Percentiles rank a stretch among this genome's conserved stretches.
Conservation (phyloP, 1,139 yeast genomes). For the Yamadazyma friedrichii region DNA sequence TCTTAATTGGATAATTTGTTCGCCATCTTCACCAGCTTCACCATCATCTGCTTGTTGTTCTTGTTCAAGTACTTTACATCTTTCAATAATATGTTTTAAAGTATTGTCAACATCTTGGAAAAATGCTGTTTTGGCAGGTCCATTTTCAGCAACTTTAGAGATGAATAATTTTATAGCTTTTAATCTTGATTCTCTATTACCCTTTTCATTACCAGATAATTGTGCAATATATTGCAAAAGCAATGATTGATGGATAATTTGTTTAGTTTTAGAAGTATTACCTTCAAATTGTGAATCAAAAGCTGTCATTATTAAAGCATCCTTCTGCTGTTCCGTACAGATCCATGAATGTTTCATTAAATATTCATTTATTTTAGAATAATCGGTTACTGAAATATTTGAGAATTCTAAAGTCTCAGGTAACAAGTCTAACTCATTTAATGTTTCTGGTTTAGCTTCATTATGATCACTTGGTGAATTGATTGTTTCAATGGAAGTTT, state of each 20-base stretch:
- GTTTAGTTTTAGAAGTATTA: slow-evolving; percentile 51
- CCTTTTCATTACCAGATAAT: slow-evolving; percentile 46
- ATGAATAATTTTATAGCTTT: slow-evolving; percentile 70
- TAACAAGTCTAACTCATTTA: slow-evolving; percentile 35
- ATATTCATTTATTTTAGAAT: slow-evolving; percentile 49
- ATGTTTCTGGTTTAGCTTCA: slow-evolving; percentile 19
- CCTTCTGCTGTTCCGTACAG: slow-evolving; percentile 82
- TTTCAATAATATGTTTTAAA: slow-evolving; percentile 63
- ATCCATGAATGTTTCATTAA: slow-evolving; percentile 64
- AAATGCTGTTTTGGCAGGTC: slow-evolving; percentile 68
- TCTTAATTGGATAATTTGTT: slow-evolving; percentile 81
- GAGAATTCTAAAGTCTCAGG: slow-evolving; percentile 71
- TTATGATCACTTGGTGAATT: slow-evolving; percentile 18
- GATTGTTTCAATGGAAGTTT: slow-evolving; percentile 30
- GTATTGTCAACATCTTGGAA: slow-evolving; percentile 72
- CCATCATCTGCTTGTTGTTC: slow-evolving; percentile 44
- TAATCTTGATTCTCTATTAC: slow-evolving; percentile 34
- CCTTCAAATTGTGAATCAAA: slow-evolving; percentile 78
- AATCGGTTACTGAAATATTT: slow-evolving; percentile 48
- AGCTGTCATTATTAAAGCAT: slow-evolving; percentile 89
- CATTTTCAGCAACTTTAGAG: slow-evolving; percentile 51
- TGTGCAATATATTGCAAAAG: slow-evolving; percentile 75
- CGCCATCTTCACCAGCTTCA: slow-evolving; percentile 46
- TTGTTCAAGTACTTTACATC: slow-evolving; percentile 66
- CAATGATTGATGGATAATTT: slow-evolving; percentile 76